Evolutionary conservation across 345 rosid genomes (phyloP).

Genomic region (Raphanus sativus): DNA sequence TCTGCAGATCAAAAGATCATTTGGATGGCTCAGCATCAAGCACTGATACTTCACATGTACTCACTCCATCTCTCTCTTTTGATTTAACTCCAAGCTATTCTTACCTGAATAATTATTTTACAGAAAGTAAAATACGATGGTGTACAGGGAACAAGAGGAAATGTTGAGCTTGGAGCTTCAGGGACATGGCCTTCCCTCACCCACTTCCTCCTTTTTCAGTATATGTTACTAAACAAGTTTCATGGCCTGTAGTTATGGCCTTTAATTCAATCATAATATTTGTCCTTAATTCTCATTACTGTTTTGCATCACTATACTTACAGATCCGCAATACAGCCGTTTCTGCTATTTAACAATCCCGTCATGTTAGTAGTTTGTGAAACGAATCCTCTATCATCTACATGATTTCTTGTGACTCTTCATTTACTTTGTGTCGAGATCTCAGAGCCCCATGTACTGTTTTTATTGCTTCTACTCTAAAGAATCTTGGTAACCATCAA

Average conservation of each 20-base stretch:
- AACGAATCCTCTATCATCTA: too few relatives aligned
- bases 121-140: constrained; percentile 43
- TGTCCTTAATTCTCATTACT: too few relatives aligned
- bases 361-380: too few relatives aligned
- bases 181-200: constrained; percentile 44
- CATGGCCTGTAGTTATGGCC: constrained; percentile 72
- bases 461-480: too few relatives aligned
- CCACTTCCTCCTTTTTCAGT: not conserved
- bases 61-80: not conserved
- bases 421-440: too few relatives aligned
- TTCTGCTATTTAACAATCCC: too few relatives aligned
- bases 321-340: too few relatives aligned
- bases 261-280: too few relatives aligned
- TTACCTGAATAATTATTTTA: not conserved
- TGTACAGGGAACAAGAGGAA: constrained; percentile 41
- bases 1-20: constrained; percentile 34
- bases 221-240: constrained; percentile 64
- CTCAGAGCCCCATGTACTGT: too few relatives aligned
- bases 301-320: too few relatives aligned
- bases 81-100: constrained; percentile 24
- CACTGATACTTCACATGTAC: constrained; percentile 44
- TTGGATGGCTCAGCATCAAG: constrained; percentile 52
- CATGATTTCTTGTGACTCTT: too few relatives aligned
- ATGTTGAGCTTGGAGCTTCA: constrained; percentile 33
- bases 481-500: too few relatives aligned